Evolutionary conservation across 2,329 filamentous ascomycete species (phyloP).

Genomic region (Nigrospora osmanthi): DNA sequence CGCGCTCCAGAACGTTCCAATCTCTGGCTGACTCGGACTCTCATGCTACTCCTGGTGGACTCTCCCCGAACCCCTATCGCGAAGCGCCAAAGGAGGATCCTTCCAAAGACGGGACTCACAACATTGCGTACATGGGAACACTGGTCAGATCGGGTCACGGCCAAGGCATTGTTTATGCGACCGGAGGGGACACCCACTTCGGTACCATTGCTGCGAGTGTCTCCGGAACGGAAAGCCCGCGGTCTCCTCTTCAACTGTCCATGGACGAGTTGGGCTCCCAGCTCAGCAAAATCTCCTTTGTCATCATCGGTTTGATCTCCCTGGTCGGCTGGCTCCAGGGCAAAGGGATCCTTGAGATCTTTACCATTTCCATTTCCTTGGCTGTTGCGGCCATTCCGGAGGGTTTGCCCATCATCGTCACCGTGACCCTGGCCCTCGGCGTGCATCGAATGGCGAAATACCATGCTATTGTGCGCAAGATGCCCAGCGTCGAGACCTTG

Average conservation of each 20-base stretch:
- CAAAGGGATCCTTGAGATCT: constrained; percentile 85
- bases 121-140: constrained; percentile 98
- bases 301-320: constrained; percentile 88
- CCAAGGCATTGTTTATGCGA: constrained; percentile 94
- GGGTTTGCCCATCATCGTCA: constrained; percentile 95
- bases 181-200: constrained; percentile 88
- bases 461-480: constrained; percentile 88
- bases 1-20: constrained; percentile 27
- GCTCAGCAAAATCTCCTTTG: constrained; percentile 93
- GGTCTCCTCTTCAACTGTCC: constrained; percentile 86
- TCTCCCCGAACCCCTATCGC: constrained; percentile 46
- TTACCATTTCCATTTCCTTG: constrained; percentile 93
- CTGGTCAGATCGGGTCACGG: constrained; percentile 91
- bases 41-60: constrained; percentile 29
- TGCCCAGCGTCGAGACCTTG: constrained; percentile 94
- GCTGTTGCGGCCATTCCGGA: constrained; percentile 95
- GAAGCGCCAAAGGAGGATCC: constrained; percentile 57
- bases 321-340: constrained; percentile 85
- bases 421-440: constrained; percentile 87
- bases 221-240: constrained; percentile 88
- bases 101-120: constrained; percentile 66
- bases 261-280: constrained; percentile 98
- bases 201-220: constrained; percentile 92
- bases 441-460: constrained; percentile 94
- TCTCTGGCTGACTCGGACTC: constrained; percentile 19